Evolutionary conservation across 139 green algal species (phyloP), one percentile per base, ranked within the genome.

Genomic region (Chlorella sp.): DNA sequence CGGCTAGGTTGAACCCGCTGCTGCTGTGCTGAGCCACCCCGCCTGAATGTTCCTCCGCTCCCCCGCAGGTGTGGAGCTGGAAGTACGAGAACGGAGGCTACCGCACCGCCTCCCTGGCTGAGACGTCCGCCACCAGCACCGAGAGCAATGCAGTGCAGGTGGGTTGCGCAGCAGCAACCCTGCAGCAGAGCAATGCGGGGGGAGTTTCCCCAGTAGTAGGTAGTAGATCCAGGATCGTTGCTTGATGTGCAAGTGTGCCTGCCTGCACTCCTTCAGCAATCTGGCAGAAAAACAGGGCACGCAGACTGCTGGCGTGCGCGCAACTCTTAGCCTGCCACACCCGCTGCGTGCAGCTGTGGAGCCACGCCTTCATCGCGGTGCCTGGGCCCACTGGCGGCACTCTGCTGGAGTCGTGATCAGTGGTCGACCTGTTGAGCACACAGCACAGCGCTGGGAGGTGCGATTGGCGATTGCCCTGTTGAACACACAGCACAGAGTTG

Each of bases 51-150:
- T n/a, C n/a, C n/a, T n/a, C 22, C 58, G 19, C 58, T 67, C 5
- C 19, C 30, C 67, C 32, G 4, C 67, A 74, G 67, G 67, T 74
- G 67, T 74, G 67, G 67, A 74, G 67, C 36, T 74, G 67, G 67
- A 32, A n/a, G 36, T 44, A 16, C 3, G 34, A 74, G 17, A 30
- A 30, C 34, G 67, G 67, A 0, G 17, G 1, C 34, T 74, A 74
- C 36, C 67, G 34, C 20, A 38, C 34, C 34, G 67, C 36, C 34
- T 48, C 36, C 34, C 69, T 51, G 38, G 69, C 69, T 3, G 69
- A 75, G 40, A 75, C 69, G 1, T 75, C 69, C 1, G 36, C 40
- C 20, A 75, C 69, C 69, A 75, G 69, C 69, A 75, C 69, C 3
- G 69, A 75, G 38, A 46, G 69, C 36, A 75, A 75, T 30, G 69